Evolutionary conservation across 768 basidiomycete genomes (phyloP).

Genomic region (Auriscalpium microsporum): DNA sequence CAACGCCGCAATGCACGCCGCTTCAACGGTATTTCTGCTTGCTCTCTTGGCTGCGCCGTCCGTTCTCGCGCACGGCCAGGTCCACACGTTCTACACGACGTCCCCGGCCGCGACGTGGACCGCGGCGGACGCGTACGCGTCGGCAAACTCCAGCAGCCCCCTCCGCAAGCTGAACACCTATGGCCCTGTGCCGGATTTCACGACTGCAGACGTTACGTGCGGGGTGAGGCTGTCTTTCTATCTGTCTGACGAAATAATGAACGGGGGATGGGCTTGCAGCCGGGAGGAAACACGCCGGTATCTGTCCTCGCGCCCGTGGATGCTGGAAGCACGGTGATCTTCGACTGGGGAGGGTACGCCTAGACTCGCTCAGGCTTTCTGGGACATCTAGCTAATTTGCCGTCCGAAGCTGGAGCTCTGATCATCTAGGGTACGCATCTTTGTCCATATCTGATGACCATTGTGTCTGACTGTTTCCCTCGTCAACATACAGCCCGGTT

Average conservation of each 20-base stretch:
- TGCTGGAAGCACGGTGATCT: constrained; percentile 10
- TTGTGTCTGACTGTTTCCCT: too few relatives aligned
- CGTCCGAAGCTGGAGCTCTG: constrained; percentile 7
- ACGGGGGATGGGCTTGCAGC: neutral
- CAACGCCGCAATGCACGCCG: too few relatives aligned
- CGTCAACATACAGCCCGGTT: too few relatives aligned
- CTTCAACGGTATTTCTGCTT: neutral
- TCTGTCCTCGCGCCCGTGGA: constrained; percentile 3
- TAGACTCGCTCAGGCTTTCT: neutral
- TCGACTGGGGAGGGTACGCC: constrained; percentile 5
- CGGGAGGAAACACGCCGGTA: constrained; percentile 11
- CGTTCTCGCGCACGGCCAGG: constrained; percentile 10
- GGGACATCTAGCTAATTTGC: neutral
- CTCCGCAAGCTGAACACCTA: constrained; percentile 14
- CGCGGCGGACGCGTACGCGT: constrained; percentile 11
- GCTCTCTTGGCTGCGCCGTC: constrained; percentile 1
- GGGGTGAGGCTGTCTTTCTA: constrained; percentile 4
- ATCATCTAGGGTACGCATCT: constrained; percentile 9
- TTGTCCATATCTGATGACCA: too few relatives aligned
- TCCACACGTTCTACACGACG: constrained; percentile 9
- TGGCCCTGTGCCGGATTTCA: constrained; percentile 15
- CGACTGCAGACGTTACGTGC: constrained; percentile 13
- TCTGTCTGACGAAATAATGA: neutral
- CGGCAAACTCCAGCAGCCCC: constrained; percentile 10
- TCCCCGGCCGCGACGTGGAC: constrained; percentile 2